phyloP scores from a whole-genome alignment of 441 rosid genomes.

The Melastoma candidum region DNA sequence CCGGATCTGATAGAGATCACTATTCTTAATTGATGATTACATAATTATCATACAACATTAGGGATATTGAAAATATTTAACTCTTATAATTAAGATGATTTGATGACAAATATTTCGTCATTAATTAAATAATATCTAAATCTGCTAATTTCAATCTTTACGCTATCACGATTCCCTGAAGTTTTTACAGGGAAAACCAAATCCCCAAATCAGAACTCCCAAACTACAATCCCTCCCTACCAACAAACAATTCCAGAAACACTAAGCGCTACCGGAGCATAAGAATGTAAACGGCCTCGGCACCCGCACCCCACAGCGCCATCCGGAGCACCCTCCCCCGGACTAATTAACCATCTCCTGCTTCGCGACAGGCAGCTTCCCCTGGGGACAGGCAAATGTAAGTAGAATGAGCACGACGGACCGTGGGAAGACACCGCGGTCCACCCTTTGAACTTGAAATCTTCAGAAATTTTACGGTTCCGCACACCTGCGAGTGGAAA shows the following conservation, averaged over 20 bases:
- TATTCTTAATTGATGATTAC: no score
- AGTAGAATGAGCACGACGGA: slow-evolving; percentile 8
- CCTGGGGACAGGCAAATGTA: slow-evolving; percentile 34
- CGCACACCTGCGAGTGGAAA: no score
- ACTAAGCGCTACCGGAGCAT: slow-evolving; percentile 47
- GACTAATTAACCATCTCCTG: slow-evolving; percentile 17
- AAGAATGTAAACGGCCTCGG: slow-evolving; percentile 77
- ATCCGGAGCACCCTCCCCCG: slow-evolving; percentile 28
- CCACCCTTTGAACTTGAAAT: no score
- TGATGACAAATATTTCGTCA: no score
- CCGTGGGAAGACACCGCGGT: slow-evolving; percentile 6
- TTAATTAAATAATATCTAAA: no score
- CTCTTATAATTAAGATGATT: no score
- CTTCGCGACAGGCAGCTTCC: slow-evolving; percentile 24
- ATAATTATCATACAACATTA: background rate
- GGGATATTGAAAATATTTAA: background rate
- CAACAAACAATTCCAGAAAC: background rate
- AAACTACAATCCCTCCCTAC: background rate
- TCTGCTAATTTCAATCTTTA: no score
- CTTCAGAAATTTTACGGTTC: no score
- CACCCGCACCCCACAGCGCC: slow-evolving; percentile 44
- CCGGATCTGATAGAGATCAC: slow-evolving; percentile 37
- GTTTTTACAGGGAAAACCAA: background rate
- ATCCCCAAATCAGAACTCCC: background rate
- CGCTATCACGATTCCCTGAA: slow-evolving; percentile 33